Percentiles rank a stretch among this genome's conserved stretches.
These are phyloP conservation scores for Ochromonas danica DNA, from an alignment of 108 stramenopile genomes.

Conservation along the genomic window DNA sequence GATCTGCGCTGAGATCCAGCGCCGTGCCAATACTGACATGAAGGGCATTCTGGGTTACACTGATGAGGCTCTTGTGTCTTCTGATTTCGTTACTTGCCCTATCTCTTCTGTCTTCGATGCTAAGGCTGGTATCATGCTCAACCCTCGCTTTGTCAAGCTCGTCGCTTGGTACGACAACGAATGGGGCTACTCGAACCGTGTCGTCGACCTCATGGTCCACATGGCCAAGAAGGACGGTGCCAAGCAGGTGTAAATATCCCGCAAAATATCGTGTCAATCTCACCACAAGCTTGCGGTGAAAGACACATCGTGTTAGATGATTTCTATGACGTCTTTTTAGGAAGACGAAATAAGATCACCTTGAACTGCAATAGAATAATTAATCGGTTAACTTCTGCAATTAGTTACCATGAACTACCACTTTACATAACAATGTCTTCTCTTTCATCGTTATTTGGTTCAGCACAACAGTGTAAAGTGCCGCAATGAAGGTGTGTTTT, in stretches of 20 bases:
- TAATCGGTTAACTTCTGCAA: too few relatives aligned
- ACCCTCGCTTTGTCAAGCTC: constrained; percentile 68
- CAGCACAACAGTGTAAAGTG: too few relatives aligned
- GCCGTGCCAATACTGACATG: constrained; percentile 77
- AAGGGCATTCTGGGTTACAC: constrained; percentile 98
- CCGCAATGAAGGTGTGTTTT: too few relatives aligned
- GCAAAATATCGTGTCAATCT: too few relatives aligned
- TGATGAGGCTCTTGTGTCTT: constrained; percentile 93
- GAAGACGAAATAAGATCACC: too few relatives aligned
- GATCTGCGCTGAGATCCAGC: constrained; percentile 91
- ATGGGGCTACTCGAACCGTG: constrained; percentile 66
- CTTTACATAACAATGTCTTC: too few relatives aligned
- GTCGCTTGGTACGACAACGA: constrained; percentile 74
- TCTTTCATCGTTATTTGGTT: too few relatives aligned
- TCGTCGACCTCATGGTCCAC: constrained; percentile 70
- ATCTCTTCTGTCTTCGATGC: constrained; percentile 98
- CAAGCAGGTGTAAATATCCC: not conserved
- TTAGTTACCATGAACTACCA: too few relatives aligned
- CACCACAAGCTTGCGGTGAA: too few relatives aligned
- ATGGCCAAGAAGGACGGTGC: constrained; percentile 26
- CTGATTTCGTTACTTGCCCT: constrained; percentile 90
- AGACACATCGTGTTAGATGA: too few relatives aligned
- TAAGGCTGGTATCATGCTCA: constrained; percentile 83
- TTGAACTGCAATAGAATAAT: too few relatives aligned
- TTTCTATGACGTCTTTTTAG: too few relatives aligned